Conservation (phyloP, 345 rosid genomes). For the Salix purpurea region DNA sequence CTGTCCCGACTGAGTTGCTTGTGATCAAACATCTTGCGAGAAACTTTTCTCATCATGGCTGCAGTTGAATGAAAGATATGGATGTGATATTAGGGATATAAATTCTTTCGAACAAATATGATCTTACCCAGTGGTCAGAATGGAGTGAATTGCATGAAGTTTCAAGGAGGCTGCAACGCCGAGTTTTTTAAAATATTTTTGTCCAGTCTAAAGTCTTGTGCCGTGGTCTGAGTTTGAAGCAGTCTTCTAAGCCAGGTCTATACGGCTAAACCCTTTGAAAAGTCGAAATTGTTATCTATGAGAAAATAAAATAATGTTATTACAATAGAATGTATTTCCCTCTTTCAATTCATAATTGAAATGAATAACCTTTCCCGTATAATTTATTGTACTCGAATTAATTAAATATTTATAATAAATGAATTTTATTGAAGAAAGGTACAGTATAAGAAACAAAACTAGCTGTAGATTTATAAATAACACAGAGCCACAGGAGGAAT, state of each 20-base stretch:
- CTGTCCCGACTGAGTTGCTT: constrained; percentile 22
- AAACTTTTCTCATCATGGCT: constrained; percentile 15
- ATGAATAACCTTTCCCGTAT: too few species aligned
- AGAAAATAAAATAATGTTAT: neutral
- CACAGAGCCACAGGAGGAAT: too few species aligned
- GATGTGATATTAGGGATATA: neutral
- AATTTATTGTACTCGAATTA: too few species aligned
- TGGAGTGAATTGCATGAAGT: neutral
- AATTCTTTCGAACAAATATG: neutral
- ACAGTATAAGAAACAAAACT: too few species aligned
- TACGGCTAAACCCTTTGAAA: neutral
- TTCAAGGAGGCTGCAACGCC: neutral
- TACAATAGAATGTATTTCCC: neutral
- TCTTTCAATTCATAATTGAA: too few species aligned
- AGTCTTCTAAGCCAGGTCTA: neutral
- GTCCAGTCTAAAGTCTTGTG: neutral
- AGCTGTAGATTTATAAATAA: too few species aligned
- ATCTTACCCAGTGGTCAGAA: neutral
- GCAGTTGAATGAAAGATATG: neutral
- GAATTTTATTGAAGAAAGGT: too few species aligned
- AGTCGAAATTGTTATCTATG: too few species aligned
- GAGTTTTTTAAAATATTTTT: too few species aligned
- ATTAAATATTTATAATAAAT: too few species aligned
- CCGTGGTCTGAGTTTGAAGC: neutral
- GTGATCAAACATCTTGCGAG: constrained; percentile 12